Base-by-base conservation (phyloP, 2,329 filamentous ascomycete species). In the Colletotrichum higginsianum region DNA sequence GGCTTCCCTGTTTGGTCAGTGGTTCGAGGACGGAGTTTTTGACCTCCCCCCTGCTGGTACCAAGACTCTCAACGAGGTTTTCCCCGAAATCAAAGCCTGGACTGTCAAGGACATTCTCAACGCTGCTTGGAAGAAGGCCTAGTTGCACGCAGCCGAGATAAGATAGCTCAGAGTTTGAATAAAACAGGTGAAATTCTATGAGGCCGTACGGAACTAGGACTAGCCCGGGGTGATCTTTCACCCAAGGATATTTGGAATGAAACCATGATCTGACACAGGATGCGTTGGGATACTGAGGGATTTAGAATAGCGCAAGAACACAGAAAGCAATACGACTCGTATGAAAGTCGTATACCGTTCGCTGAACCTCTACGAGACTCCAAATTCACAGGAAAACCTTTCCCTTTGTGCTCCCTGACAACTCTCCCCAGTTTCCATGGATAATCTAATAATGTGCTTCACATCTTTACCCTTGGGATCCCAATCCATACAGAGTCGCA, bases 71-170 rank as follows among this genome's bases (percentile, higher is more conserved):
- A 71, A 71, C 11, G 49, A 67, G 13, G 3, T 62, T 5, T 71
- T 67, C 56, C 76, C 76, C 0, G 73, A 77, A 0, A 75, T 80
- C 62, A 76, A 79, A 73, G 38, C 74, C 2, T 50, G 62, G 66
- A 78, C 50, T 23, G 74, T 77, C n/a, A 76, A 74, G 71, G 76
- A 79, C 23, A 21, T 78, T 26, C 42, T 78, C 0, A 77, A 67
- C 0, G 57, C 74, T 1, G 73, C 62, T 9, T 80, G 79, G 61
- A 71, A 69, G 61, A 70, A 69, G 62, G 18, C 9, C 7, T 61
- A n/a, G 18, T 56, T 38, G 7, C 16, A 21, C 16, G 8, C 44
- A 46, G 7, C 8, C 6, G 16, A n/a, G n/a, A 18, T 3, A 9
- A 8, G 8, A 9, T 8, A 18, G 16, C 7, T 18, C n/a, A 46